phyloP scores from a whole-genome alignment of 2,329 filamentous ascomycete species.

The Stenocarpella maydis region DNA sequence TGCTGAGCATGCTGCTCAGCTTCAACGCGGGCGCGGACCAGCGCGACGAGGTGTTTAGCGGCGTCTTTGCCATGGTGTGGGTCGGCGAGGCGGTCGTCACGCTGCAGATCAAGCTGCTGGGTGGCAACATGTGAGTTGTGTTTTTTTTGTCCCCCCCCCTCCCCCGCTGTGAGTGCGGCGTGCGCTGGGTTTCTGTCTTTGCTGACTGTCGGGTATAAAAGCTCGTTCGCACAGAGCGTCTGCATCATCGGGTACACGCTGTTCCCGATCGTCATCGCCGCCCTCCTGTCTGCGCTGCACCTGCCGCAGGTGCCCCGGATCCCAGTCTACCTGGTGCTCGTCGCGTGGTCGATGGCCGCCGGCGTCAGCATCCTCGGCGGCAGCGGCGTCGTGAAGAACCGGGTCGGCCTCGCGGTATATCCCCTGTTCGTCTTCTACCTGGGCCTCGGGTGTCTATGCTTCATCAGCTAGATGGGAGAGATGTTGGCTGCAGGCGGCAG shows the following conservation, averaged over 20 bases:
- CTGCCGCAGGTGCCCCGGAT: slow-evolving; percentile 84
- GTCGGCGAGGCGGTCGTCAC: slow-evolving; percentile 96
- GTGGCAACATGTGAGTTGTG: slow-evolving; percentile 89
- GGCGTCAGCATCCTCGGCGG: slow-evolving; percentile 96
- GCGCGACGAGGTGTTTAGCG: slow-evolving; percentile 89
- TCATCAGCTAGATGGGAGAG: slow-evolving; percentile 77
- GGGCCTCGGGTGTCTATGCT: slow-evolving; percentile 91
- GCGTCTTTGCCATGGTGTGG: slow-evolving; percentile 97
- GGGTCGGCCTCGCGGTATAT: slow-evolving; percentile 92
- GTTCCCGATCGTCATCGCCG: slow-evolving; percentile 94
- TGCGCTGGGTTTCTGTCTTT: slow-evolving; percentile 32
- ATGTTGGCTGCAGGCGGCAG: neutral
- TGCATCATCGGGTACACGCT: slow-evolving; percentile 99
- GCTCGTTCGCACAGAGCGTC: slow-evolving; percentile 96
- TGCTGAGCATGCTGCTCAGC: slow-evolving; percentile 87
- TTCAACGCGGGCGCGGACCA: slow-evolving; percentile 82
- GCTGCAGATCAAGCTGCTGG: slow-evolving; percentile 95
- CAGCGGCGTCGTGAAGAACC: slow-evolving; percentile 93
- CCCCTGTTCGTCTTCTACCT: slow-evolving; percentile 96
- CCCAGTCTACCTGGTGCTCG: slow-evolving; percentile 87
- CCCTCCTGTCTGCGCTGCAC: slow-evolving; percentile 83
- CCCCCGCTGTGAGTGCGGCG: too few relatives aligned
- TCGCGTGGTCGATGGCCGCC: slow-evolving; percentile 92
- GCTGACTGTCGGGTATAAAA: slow-evolving; percentile 50
- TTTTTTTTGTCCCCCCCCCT: too few relatives aligned